phyloP scores from a whole-genome alignment of 2,329 filamentous ascomycete genomes.

The Sphaceloma murrayae region DNA sequence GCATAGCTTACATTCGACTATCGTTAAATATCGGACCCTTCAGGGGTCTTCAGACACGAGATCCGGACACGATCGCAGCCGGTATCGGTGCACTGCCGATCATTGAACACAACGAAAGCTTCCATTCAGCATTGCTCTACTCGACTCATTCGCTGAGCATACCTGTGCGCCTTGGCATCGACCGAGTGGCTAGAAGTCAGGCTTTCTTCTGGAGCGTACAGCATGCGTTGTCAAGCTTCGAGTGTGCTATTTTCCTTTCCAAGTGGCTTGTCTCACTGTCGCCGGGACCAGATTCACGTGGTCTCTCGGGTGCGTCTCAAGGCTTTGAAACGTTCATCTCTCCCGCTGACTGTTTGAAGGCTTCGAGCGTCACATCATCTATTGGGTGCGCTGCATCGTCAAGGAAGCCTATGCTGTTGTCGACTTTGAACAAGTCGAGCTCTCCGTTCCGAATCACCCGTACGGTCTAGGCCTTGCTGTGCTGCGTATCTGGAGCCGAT shows the following conservation, averaged over 20 bases:
- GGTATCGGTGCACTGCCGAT: slow-evolving; percentile 31
- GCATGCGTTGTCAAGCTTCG: slow-evolving; percentile 45
- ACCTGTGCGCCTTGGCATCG: slow-evolving; percentile 45
- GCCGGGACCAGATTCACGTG: not conserved
- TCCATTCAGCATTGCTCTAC: slow-evolving; percentile 43
- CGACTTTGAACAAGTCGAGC: slow-evolving; percentile 11
- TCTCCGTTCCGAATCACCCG: not conserved
- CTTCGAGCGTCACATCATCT: slow-evolving; percentile 37
- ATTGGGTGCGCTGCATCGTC: slow-evolving; percentile 40
- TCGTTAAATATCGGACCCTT: slow-evolving; percentile 39
- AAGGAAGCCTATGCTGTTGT: slow-evolving; percentile 31
- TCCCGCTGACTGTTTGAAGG: too few relatives aligned
- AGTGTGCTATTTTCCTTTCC: slow-evolving; percentile 45
- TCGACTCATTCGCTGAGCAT: slow-evolving; percentile 47
- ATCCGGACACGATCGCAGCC: slow-evolving; percentile 33
- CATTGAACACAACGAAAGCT: slow-evolving; percentile 40
- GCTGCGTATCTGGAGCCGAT: slow-evolving; percentile 6
- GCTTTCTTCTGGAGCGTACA: slow-evolving; percentile 49
- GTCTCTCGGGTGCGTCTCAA: slow-evolving; percentile 21
- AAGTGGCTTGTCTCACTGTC: slow-evolving; percentile 36
- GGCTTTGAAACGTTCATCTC: too few relatives aligned
- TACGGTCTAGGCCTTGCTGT: slow-evolving; percentile 1
- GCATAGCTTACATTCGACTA: slow-evolving; percentile 39
- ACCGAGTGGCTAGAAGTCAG: slow-evolving; percentile 46
- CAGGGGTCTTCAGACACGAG: slow-evolving; percentile 36